Base-by-base conservation (phyloP, 192 early-diverging fungal genomes). In the Dimargaris xerosporica region DNA sequence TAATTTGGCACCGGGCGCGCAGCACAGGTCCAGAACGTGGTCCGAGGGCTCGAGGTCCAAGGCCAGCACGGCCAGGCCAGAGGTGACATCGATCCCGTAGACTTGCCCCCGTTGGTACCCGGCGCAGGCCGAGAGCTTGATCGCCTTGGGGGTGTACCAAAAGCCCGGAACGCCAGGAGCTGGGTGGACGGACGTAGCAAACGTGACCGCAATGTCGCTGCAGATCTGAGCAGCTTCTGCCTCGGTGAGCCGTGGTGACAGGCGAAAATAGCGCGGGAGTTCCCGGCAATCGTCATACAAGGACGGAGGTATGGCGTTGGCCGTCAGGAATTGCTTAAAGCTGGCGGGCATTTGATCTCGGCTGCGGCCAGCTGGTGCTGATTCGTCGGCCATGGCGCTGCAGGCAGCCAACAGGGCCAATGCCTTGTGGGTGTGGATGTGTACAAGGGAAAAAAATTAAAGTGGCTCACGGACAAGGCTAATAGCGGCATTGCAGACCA, bases 11-110 rank as follows among this genome's bases (percentile, higher is more conserved):
- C 96, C 91, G 54, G 91, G 87, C 3, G 89, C 90, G 62, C 83
- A 90, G 64, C 89, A 96, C 29, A 91, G 75, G 64, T 93, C 96
- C 17, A 98, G 76, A 3, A 96, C 85, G 67, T 96, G 88, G 59
- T 98, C 86, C 44, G 85, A 75, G 0, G 80, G 74, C 11, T 81
- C 53, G 0, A 93, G 69, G 1, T 80, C 80, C 17, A 98, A 73
- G 5, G 93, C 86, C 34, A 80, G 66, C 0, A 88, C 90, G 0
- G 93, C 91, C 0, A 95, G 76, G 0, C 83, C 95, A 3, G 90
- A 93, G 62, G 89, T 83, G 19, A 92, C 72, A 68, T 93, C 91
- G 62, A 94, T 86, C 17, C 87, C 88, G 62, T 82, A 75, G 21
- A 90, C 74, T 45, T 70, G 67, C 28, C 71, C 66, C 17, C 50